phyloP scores from a whole-genome alignment of 345 rosid genomes.

The Geranium brycei region DNA sequence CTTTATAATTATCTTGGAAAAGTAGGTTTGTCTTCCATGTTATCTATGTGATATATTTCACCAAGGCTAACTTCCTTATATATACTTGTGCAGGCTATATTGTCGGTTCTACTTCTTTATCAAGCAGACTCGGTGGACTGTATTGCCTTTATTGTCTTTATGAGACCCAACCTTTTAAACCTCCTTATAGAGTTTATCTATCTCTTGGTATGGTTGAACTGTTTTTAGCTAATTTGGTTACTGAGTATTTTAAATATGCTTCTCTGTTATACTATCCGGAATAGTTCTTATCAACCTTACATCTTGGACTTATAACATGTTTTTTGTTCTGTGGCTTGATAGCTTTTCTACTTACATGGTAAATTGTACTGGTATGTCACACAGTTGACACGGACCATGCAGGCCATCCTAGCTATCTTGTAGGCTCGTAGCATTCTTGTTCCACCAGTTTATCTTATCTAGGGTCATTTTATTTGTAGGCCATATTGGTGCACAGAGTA shows the following conservation, averaged over 20 bases:
- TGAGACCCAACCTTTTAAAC: slow-evolving; percentile 76
- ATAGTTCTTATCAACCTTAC: too few species aligned
- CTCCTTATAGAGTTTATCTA: slow-evolving; percentile 56
- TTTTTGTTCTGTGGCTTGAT: too few species aligned
- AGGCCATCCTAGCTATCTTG: too few species aligned
- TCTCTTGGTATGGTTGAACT: slow-evolving; percentile 43
- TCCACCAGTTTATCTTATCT: too few species aligned
- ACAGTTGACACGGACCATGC: not conserved
- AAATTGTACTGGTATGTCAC: not conserved
- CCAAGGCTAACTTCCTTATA: not conserved
- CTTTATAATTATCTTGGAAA: too few species aligned
- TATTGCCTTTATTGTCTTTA: slow-evolving; percentile 86
- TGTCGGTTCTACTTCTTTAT: slow-evolving; percentile 36
- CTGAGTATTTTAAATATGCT: not conserved
- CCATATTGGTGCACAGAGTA: too few species aligned
- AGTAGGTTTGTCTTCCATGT: not conserved
- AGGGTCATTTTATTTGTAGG: too few species aligned
- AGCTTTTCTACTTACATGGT: not conserved
- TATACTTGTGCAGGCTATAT: slow-evolving; percentile 54
- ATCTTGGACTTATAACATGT: too few species aligned
- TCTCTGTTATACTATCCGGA: not conserved
- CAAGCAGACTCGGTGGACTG: slow-evolving; percentile 62
- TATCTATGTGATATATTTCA: not conserved
- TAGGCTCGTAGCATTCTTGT: too few species aligned
- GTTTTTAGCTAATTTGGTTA: not conserved